These are phyloP conservation scores for Cercospora nicotianae DNA, from an alignment of 2,329 filamentous ascomycete genomes.

Conservation along the genomic window DNA sequence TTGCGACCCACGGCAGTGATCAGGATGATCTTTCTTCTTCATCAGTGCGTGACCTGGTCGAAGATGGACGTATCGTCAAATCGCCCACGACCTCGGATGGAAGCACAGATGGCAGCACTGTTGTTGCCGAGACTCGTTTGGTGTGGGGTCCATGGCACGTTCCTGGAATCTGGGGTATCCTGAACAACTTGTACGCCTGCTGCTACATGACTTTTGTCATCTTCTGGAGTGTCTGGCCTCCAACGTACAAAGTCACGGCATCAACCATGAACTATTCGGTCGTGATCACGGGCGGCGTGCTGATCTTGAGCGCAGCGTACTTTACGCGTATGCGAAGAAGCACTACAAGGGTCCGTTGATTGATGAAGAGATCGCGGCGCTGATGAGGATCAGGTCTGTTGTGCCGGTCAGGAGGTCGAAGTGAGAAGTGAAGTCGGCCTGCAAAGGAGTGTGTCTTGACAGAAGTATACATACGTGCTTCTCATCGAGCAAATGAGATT, in stretches of 20 bases:
- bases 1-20: conserved; percentile 42
- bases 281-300: conserved; percentile 43
- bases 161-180: conserved; percentile 52
- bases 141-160: conserved; percentile 60
- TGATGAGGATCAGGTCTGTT: conserved; percentile 28
- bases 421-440: not conserved
- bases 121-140: conserved; percentile 33
- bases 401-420: not conserved
- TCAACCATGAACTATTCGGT: conserved; percentile 48
- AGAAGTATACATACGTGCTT: not conserved
- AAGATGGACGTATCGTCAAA: conserved; percentile 1
- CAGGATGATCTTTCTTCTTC: conserved; percentile 20
- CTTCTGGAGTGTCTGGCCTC: conserved; percentile 59
- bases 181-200: conserved; percentile 58
- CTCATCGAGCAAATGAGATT: not conserved
- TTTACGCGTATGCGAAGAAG: conserved; percentile 41
- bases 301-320: conserved; percentile 41
- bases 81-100: conserved; percentile 1
- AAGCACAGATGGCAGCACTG: not conserved
- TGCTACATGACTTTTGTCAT: conserved; percentile 56
- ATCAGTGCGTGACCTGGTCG: conserved; percentile 1
- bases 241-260: conserved; percentile 37
- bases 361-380: conserved; percentile 37
- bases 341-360: conserved; percentile 43
- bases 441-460: not conserved